Conservation (phyloP, 805 yeast genomes). For the Candida ficus region DNA sequence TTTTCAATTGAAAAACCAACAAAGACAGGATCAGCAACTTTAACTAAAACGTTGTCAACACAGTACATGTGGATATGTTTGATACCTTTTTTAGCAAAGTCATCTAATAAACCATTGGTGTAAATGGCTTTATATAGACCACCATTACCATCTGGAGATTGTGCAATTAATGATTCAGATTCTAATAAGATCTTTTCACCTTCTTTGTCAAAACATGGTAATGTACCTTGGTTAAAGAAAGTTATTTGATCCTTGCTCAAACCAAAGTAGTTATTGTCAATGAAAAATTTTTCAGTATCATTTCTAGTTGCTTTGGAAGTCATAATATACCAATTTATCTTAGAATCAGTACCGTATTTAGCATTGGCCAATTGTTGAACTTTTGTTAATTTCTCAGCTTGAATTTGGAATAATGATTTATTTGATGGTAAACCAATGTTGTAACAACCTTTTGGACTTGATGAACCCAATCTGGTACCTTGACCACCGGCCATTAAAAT, state of each 20-base stretch:
- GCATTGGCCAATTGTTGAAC: slow-evolving; percentile 51
- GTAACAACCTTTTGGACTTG: slow-evolving; percentile 90
- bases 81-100: slow-evolving; percentile 61
- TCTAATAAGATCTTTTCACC: slow-evolving; percentile 70
- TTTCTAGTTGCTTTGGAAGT: slow-evolving; percentile 83
- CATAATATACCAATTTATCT: slow-evolving; percentile 87
- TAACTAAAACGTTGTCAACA: slow-evolving; percentile 89
- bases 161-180: slow-evolving; percentile 50
- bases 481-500: slow-evolving; percentile 98
- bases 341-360: slow-evolving; percentile 25
- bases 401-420: slow-evolving; percentile 85
- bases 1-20: slow-evolving; percentile 77
- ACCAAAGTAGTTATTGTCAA: slow-evolving; percentile 64
- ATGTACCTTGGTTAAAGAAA: slow-evolving; percentile 91
- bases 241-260: slow-evolving; percentile 51
- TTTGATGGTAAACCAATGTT: slow-evolving; percentile 80
- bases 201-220: slow-evolving; percentile 76
- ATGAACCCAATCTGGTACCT: slow-evolving; percentile 91
- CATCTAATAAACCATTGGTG: slow-evolving; percentile 59
- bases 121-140: slow-evolving; percentile 85
- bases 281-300: slow-evolving; percentile 70
- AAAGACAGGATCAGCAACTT: slow-evolving; percentile 84
- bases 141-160: slow-evolving; percentile 98
- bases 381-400: slow-evolving; percentile 75
- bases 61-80: slow-evolving; percentile 95